phyloP scores from a whole-genome alignment of 2,329 filamentous ascomycete genomes.

The Cryphonectria radicalis region DNA sequence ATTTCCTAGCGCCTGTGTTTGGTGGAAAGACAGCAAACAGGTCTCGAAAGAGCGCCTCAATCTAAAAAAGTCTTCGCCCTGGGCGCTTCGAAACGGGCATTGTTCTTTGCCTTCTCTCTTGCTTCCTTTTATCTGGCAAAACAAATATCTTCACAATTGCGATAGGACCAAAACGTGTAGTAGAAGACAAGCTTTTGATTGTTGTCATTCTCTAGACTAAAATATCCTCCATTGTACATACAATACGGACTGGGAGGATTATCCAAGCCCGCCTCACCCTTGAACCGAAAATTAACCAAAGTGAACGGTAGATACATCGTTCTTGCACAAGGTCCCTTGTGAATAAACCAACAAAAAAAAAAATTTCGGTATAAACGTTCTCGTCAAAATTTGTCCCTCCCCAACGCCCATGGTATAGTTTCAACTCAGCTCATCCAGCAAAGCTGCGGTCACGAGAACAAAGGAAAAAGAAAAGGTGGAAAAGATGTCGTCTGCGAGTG shows the following conservation, averaged over 20 bases:
- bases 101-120: not conserved
- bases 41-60: not conserved
- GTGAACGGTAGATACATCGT: slow-evolving; percentile 17
- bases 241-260: not conserved
- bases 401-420: slow-evolving; percentile 26
- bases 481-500: slow-evolving; percentile 16
- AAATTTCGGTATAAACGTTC: not conserved
- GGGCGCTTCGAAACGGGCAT: not conserved
- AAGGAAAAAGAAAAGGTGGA: slow-evolving; percentile 31
- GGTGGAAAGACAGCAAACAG: not conserved
- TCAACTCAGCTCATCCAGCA: slow-evolving; percentile 22
- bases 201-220: slow-evolving; percentile 17
- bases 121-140: no score
- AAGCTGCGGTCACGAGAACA: slow-evolving; percentile 20
- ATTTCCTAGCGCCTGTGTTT: slow-evolving; percentile 1
- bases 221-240: slow-evolving; percentile 11
- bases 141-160: not conserved
- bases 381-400: slow-evolving; percentile 8
- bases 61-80: not conserved
- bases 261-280: not conserved
- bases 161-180: not conserved
- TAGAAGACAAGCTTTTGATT: not conserved
- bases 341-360: not conserved
- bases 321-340: slow-evolving; percentile 12
- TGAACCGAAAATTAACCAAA: slow-evolving; percentile 20